Conservation (phyloP, 768 basidiomycete species). For the Pholiota molesta region DNA sequence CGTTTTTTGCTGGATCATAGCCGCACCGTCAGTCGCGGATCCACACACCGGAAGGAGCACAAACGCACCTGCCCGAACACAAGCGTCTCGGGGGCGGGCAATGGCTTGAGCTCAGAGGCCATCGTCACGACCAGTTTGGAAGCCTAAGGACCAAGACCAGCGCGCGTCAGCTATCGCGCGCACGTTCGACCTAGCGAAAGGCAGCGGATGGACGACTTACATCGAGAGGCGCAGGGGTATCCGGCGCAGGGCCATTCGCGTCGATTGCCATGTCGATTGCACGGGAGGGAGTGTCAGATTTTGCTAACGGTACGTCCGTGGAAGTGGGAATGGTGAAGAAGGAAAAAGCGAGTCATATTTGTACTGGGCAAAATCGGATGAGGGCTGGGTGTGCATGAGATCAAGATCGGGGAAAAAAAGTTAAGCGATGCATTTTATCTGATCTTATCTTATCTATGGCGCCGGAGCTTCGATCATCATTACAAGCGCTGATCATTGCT, state of each 20-base stretch:
- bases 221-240: constrained; percentile 16
- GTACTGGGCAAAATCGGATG: constrained; percentile 7
- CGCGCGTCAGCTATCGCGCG: not conserved
- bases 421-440: constrained; percentile 14
- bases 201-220: not conserved
- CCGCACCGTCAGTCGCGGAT: not conserved
- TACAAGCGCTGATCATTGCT: no score
- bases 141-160: constrained; percentile 39
- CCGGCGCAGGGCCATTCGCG: constrained; percentile 3
- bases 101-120: constrained; percentile 48
- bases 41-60: not conserved
- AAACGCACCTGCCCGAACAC: constrained; percentile 58
- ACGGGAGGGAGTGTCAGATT: not conserved
- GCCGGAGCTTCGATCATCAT: not conserved
- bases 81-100: constrained; percentile 51
- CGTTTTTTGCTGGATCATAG: constrained; percentile 48
- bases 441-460: constrained; percentile 7
- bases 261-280: constrained; percentile 23
- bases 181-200: not conserved
- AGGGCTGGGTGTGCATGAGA: constrained; percentile 3
- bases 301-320: not conserved
- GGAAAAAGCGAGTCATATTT: constrained; percentile 16
- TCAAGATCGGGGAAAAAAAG: constrained; percentile 11
- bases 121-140: constrained; percentile 54
- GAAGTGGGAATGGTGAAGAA: constrained; percentile 3